Conservation (phyloP, 2,329 filamentous ascomycete genomes). For the Berkeleyomyces basicola region DNA sequence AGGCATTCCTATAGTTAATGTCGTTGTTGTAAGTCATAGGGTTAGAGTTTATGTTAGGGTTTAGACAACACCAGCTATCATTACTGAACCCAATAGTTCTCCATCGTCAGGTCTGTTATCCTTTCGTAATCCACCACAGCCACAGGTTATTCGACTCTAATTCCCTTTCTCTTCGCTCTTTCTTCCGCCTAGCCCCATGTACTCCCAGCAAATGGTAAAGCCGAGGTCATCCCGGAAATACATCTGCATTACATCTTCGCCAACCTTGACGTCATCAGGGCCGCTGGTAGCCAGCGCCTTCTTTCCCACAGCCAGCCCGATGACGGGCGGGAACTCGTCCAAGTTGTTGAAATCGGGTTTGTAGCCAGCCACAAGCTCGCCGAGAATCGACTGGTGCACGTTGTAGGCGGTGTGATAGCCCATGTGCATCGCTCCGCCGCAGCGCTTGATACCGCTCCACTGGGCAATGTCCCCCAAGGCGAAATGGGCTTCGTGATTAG, state of each 20-base stretch:
- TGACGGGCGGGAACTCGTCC: slow-evolving; percentile 43
- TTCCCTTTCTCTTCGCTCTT: background rate
- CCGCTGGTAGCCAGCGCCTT: slow-evolving; percentile 48
- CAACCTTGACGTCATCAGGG: slow-evolving; percentile 37
- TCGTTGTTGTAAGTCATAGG: background rate
- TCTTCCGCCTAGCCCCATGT: slow-evolving; percentile 29
- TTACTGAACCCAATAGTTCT: background rate
- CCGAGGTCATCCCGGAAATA: slow-evolving; percentile 56
- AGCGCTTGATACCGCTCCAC: slow-evolving; percentile 69
- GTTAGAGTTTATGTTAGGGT: background rate
- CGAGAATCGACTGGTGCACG: slow-evolving; percentile 44
- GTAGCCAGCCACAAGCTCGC: slow-evolving; percentile 23
- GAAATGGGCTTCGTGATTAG: slow-evolving; percentile 46
- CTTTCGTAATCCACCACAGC: background rate
- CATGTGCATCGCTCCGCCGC: slow-evolving; percentile 58
- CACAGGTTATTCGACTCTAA: background rate
- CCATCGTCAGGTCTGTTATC: background rate
- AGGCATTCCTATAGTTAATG: too few species aligned
- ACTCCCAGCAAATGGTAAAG: slow-evolving; percentile 41
- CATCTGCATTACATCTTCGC: slow-evolving; percentile 43
- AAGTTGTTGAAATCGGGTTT: slow-evolving; percentile 33
- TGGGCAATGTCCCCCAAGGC: slow-evolving; percentile 51
- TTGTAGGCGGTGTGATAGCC: slow-evolving; percentile 51
- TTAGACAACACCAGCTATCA: too few species aligned
- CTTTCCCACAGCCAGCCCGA: slow-evolving; percentile 55